Percentiles rank a stretch among this genome's conserved stretches.
phyloP scores from a whole-genome alignment of 257 asterid genomes.

The Rhazya stricta region DNA sequence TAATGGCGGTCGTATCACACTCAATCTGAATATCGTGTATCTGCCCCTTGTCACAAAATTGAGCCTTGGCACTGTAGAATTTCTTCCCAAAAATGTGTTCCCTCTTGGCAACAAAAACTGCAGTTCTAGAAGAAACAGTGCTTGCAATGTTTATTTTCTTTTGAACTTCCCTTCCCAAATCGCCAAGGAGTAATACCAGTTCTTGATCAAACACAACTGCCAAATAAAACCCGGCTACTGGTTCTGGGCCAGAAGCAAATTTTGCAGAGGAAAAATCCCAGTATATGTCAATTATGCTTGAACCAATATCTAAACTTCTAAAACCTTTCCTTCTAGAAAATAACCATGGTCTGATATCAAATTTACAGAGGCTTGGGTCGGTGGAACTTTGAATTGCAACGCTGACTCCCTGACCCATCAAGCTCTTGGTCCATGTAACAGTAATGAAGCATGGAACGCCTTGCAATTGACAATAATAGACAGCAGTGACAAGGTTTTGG shows the following conservation, averaged over 20 bases:
- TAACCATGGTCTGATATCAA: slow-evolving; percentile 68
- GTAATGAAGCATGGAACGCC: slow-evolving; percentile 47
- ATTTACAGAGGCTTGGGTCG: slow-evolving; percentile 38
- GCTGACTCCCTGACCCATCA: slow-evolving; percentile 56
- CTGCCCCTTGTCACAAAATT: slow-evolving; percentile 42
- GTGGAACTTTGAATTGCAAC: slow-evolving; percentile 39
- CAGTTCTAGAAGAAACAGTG: slow-evolving; percentile 20
- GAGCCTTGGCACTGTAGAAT: slow-evolving; percentile 41
- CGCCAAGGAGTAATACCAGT: slow-evolving; percentile 49
- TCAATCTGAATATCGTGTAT: slow-evolving; percentile 53
- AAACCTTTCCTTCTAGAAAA: slow-evolving; percentile 59
- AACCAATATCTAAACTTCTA: slow-evolving; percentile 25
- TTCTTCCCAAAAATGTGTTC: slow-evolving; percentile 60
- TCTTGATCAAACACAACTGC: slow-evolving; percentile 47
- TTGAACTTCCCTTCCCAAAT: slow-evolving; percentile 33
- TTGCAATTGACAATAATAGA: slow-evolving; percentile 37
- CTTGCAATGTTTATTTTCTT: slow-evolving; percentile 29
- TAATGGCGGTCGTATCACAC: slow-evolving; percentile 31
- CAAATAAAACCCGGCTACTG: slow-evolving; percentile 49
- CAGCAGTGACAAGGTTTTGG: slow-evolving; percentile 53
- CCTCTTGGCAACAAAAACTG: slow-evolving; percentile 43
- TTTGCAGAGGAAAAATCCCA: slow-evolving; percentile 74
- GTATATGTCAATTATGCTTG: slow-evolving; percentile 32
- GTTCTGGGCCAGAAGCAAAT: slow-evolving; percentile 67
- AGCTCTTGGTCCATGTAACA: slow-evolving; percentile 51